Evolutionary conservation across 2,329 filamentous ascomycete species (phyloP).

Genomic region (Venturiaceae sp.): DNA sequence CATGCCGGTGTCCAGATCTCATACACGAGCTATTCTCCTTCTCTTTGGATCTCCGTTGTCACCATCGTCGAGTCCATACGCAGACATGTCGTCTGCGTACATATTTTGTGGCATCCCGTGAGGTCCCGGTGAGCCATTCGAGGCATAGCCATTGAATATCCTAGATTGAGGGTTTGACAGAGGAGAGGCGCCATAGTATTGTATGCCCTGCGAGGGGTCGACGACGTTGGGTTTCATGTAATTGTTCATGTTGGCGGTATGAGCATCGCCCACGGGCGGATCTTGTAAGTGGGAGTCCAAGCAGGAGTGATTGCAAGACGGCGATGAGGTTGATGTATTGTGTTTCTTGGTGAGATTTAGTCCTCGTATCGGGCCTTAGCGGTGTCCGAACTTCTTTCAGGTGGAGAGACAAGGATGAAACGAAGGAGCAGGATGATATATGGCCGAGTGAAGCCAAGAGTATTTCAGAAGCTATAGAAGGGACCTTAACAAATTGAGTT

Average conservation of each 20-base stretch:
- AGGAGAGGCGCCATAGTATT: slow-evolving; percentile 18
- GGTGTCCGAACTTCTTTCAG: not conserved
- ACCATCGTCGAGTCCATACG: slow-evolving; percentile 31
- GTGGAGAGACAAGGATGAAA: not conserved
- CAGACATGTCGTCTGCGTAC: slow-evolving; percentile 29
- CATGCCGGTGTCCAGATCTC: slow-evolving; percentile 21
- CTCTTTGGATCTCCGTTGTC: slow-evolving; percentile 69
- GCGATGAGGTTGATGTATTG: not conserved
- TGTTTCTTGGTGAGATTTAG: not conserved
- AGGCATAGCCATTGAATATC: slow-evolving; percentile 27
- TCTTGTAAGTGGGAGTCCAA: not conserved
- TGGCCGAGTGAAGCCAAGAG: not conserved
- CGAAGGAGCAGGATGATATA: not conserved
- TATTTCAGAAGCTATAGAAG: not conserved
- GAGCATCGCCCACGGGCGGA: not conserved
- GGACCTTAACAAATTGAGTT: not conserved
- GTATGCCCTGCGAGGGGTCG: slow-evolving; percentile 19
- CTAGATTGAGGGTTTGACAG: slow-evolving; percentile 25
- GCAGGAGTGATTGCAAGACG: not conserved
- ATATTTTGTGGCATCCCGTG: slow-evolving; percentile 10
- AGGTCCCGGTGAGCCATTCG: slow-evolving; percentile 23
- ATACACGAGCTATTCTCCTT: slow-evolving; percentile 77
- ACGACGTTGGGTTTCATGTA: slow-evolving; percentile 13
- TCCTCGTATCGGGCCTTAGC: not conserved
- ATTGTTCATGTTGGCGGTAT: slow-evolving; percentile 9